Percentiles rank a stretch among this genome's conserved stretches.
Conservation (phyloP, 371 early-diverging fungal species). For the Synchytrium microbalum region DNA sequence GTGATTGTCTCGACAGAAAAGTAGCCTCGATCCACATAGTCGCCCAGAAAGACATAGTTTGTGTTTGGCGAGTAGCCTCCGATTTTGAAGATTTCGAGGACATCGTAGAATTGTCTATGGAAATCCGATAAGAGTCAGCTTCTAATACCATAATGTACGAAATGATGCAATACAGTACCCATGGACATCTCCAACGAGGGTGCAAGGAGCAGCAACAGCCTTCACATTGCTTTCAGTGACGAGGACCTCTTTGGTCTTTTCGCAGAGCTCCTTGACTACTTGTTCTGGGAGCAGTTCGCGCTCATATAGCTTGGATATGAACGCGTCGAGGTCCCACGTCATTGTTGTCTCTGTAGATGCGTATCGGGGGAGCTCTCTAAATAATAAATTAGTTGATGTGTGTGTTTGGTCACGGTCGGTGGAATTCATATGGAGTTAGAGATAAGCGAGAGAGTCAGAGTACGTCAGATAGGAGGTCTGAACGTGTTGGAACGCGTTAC, state of each 20-base stretch:
- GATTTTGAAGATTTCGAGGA: slow-evolving; percentile 90
- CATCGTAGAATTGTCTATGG: slow-evolving; percentile 88
- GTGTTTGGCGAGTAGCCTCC: slow-evolving; percentile 88
- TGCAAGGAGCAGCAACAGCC: slow-evolving; percentile 79
- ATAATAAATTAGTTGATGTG: too few relatives aligned
- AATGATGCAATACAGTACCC: slow-evolving; percentile 44
- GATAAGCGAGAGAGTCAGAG: too few relatives aligned
- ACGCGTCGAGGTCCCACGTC: slow-evolving; percentile 34
- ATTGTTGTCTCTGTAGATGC: slow-evolving; percentile 4
- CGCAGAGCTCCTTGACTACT: slow-evolving; percentile 81
- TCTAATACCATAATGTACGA: background rate
- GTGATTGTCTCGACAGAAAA: slow-evolving; percentile 93
- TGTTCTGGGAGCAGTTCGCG: slow-evolving; percentile 77
- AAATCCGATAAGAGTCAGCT: background rate
- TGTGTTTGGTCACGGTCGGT: too few relatives aligned
- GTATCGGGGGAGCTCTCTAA: too few relatives aligned
- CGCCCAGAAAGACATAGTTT: slow-evolving; percentile 94
- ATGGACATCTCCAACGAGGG: slow-evolving; percentile 92
- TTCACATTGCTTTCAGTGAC: slow-evolving; percentile 87
- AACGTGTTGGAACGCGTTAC: too few relatives aligned
- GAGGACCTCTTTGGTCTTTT: slow-evolving; percentile 77
- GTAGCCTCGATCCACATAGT: slow-evolving; percentile 96
- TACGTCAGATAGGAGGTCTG: too few relatives aligned
- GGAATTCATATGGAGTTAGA: too few relatives aligned
- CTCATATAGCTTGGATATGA: slow-evolving; percentile 51